Conservation (phyloP, 441 rosid genomes). For the Gossypium aridum region DNA sequence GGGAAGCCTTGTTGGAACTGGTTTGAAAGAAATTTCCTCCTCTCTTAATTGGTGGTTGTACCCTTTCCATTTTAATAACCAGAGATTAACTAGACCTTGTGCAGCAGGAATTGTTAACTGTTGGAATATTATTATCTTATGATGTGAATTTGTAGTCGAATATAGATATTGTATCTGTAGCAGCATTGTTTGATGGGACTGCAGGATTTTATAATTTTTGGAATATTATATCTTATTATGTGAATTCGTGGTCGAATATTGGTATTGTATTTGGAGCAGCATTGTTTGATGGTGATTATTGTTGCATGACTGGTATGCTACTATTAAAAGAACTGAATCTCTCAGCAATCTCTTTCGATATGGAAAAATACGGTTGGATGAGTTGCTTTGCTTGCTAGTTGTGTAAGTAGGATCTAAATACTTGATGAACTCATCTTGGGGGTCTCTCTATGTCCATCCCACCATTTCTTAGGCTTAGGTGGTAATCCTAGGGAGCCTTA, state of each 20-base stretch:
- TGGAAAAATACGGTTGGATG: background rate
- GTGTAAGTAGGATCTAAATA: constrained; percentile 86
- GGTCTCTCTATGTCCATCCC: too few relatives aligned
- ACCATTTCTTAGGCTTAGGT: too few relatives aligned
- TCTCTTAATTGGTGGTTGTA: background rate
- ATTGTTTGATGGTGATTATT: background rate
- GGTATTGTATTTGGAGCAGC: background rate
- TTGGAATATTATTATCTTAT: background rate
- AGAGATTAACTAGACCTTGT: background rate
- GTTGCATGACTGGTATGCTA: background rate
- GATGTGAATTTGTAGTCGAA: background rate
- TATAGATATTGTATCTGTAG: background rate
- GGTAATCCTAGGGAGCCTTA: too few relatives aligned
- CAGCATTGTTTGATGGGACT: background rate
- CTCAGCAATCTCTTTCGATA: background rate
- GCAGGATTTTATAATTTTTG: background rate
- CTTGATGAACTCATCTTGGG: constrained; percentile 40
- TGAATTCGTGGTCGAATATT: background rate
- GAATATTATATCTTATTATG: background rate
- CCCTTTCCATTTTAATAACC: background rate
- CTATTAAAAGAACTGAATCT: background rate
- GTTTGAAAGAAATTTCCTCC: background rate
- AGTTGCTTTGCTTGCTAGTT: background rate
- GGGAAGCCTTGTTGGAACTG: background rate
- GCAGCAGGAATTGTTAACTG: background rate